Conservation (phyloP, 2,329 filamentous ascomycete genomes). For the Sarocladium brachiariae region DNA sequence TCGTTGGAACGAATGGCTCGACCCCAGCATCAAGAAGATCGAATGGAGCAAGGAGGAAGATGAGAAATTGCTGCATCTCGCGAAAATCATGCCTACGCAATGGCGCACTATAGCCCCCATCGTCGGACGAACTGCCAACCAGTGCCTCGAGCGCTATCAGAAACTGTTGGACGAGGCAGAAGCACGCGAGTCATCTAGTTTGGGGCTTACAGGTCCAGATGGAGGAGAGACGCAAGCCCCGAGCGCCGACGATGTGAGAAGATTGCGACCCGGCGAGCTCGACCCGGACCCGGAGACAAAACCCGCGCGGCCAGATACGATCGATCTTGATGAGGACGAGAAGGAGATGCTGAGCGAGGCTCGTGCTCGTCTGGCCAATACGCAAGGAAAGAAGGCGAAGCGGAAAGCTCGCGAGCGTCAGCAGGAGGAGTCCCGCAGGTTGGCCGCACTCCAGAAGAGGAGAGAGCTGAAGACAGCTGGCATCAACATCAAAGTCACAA, state of each 20-base stretch:
- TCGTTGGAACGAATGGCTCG: conserved; percentile 96
- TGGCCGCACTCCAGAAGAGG: conserved; percentile 89
- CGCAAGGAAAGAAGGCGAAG: conserved; percentile 98
- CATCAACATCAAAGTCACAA: conserved; percentile 94
- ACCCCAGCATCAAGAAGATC: conserved; percentile 95
- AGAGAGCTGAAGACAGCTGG: conserved; percentile 95
- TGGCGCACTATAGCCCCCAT: conserved; percentile 98
- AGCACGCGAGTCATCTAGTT: conserved; percentile 73
- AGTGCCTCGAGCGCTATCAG: conserved; percentile 95
- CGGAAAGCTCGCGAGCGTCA: conserved; percentile 93
- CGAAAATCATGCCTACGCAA: conserved; percentile 98
- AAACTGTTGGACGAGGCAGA: conserved; percentile 95
- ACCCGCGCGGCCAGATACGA: conserved; percentile 89
- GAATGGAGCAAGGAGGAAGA: conserved; percentile 99
- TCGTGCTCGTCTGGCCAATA: conserved; percentile 91
- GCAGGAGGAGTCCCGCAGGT: conserved; percentile 83
- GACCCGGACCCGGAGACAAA: conserved; percentile 98
- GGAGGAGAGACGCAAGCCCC: conserved; percentile 84
- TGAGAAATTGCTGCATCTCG: conserved; percentile 91
- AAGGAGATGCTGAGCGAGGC: conserved; percentile 99
- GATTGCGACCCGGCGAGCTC: conserved; percentile 82
- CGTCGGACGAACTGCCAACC: conserved; percentile 91
- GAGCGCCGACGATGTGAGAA: conserved; percentile 85
- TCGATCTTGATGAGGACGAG: conserved; percentile 97
- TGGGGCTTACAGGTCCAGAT: conserved; percentile 78